phyloP scores from a whole-genome alignment of 495 filamentous ascomycete genomes.

The Daldinia loculata region DNA sequence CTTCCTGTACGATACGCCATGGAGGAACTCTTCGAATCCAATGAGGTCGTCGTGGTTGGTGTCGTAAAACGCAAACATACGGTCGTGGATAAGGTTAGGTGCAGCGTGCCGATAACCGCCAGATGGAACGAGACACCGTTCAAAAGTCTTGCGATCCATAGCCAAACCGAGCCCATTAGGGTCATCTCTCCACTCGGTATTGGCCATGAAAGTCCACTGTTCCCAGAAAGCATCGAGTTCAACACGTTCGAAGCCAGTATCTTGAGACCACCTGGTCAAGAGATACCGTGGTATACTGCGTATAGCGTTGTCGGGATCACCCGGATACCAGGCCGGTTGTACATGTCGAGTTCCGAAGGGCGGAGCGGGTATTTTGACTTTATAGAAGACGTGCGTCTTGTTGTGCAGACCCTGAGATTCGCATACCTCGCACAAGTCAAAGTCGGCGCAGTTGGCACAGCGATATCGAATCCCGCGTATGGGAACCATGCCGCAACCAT shows the following conservation, averaged over 20 bases:
- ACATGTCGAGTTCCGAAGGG: conserved; percentile 64
- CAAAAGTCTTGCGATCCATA: conserved; percentile 90
- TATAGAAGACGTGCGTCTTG: conserved; percentile 96
- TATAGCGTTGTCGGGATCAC: conserved; percentile 72
- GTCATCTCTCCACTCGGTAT: conserved; percentile 83
- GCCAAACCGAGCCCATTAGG: conserved; percentile 78
- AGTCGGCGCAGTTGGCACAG: conserved; percentile 92
- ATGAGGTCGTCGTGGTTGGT: conserved; percentile 87
- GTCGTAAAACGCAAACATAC: conserved; percentile 97
- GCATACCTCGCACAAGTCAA: conserved; percentile 88
- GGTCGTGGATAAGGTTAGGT: conserved; percentile 91
- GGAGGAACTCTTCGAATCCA: conserved; percentile 91
- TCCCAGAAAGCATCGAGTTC: conserved; percentile 95
- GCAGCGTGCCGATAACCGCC: conserved; percentile 76
- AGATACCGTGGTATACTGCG: conserved; percentile 70
- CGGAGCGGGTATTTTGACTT: conserved; percentile 65
- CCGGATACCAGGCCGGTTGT: conserved; percentile 88
- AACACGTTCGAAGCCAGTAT: conserved; percentile 79
- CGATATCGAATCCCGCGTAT: conserved; percentile 92
- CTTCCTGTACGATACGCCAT: conserved; percentile 82
- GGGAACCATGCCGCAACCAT: conserved; percentile 82
- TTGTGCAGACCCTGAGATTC: conserved; percentile 84
- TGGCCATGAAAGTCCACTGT: conserved; percentile 92
- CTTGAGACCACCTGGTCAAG: conserved; percentile 69
- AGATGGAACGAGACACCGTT: conserved; percentile 86